A percentile compares a stretch with the other conserved stretches of the same genome.
Evolutionary conservation across 2,329 filamentous ascomycete species (phyloP).

Genomic region (Albophoma yamanashiensis): DNA sequence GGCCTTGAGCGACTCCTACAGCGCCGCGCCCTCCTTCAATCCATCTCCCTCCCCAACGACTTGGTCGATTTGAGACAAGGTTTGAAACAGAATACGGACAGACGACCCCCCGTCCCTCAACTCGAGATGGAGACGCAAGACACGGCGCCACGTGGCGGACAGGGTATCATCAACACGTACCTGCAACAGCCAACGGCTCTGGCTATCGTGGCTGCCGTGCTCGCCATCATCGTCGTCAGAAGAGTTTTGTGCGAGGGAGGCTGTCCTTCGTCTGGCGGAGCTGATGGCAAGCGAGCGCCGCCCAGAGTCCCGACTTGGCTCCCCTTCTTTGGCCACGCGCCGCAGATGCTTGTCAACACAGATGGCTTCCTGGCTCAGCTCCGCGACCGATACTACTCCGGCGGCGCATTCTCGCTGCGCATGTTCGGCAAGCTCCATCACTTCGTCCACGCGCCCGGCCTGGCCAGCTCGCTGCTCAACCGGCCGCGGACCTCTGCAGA

Average conservation of each 20-base stretch:
- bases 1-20: background rate
- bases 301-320: conserved; percentile 22
- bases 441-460: conserved; percentile 21
- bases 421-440: conserved; percentile 21
- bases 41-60: background rate
- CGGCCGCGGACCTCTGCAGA: conserved; percentile 15
- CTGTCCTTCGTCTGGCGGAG: background rate
- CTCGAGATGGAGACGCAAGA: background rate
- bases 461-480: conserved; percentile 17
- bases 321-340: conserved; percentile 23
- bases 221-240: conserved; percentile 15
- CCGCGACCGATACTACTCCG: conserved; percentile 19
- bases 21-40: background rate
- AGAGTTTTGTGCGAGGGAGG: conserved; percentile 6
- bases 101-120: background rate
- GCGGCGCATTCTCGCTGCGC: conserved; percentile 24
- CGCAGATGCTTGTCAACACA: conserved; percentile 18
- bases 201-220: conserved; percentile 11
- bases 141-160: background rate
- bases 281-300: conserved; percentile 8
- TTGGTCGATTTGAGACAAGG: background rate
- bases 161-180: conserved; percentile 4
- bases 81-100: background rate
- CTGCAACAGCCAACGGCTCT: conserved; percentile 12
- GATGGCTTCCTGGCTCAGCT: conserved; percentile 18